Evolutionary conservation across 23 red algal genomes (phyloP).

Genomic region (Chondrus crispus): DNA sequence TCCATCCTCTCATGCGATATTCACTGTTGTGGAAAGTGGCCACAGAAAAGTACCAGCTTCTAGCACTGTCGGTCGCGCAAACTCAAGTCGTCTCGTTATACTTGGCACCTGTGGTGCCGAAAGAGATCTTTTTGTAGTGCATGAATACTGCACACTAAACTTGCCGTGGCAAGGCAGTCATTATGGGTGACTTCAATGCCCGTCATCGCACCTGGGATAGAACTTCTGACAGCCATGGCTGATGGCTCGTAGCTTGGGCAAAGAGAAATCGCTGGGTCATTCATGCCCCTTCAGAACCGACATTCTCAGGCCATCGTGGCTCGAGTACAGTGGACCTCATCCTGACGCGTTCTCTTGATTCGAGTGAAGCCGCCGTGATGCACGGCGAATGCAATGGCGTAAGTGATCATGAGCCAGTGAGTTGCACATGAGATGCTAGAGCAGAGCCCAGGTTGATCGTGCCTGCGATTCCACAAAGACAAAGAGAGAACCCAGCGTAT

Average conservation of each 20-base stretch:
- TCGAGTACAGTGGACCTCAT: neutral
- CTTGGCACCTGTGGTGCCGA: neutral
- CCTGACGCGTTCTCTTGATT: neutral
- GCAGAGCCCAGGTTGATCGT: neutral
- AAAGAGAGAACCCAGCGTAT: neutral
- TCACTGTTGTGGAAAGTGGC: no score
- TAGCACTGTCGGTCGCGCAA: no score
- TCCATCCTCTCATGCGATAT: no score
- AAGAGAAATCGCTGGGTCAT: neutral
- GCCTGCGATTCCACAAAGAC: neutral
- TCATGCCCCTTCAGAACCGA: neutral
- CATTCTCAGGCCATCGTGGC: neutral
- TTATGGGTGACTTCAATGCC: neutral
- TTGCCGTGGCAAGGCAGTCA: neutral
- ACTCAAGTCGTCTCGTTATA: no score
- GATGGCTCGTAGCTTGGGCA: neutral
- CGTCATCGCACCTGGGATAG: neutral
- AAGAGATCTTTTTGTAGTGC: neutral
- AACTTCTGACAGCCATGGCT: neutral
- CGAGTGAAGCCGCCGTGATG: neutral
- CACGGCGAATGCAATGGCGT: neutral
- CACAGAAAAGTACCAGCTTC: no score
- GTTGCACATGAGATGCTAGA: neutral
- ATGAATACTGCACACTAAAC: neutral
- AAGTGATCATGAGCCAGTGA: neutral